These are phyloP conservation scores for Penicillium simplicissimum DNA, from an alignment of 495 filamentous ascomycete genomes.

Conservation along the genomic window DNA sequence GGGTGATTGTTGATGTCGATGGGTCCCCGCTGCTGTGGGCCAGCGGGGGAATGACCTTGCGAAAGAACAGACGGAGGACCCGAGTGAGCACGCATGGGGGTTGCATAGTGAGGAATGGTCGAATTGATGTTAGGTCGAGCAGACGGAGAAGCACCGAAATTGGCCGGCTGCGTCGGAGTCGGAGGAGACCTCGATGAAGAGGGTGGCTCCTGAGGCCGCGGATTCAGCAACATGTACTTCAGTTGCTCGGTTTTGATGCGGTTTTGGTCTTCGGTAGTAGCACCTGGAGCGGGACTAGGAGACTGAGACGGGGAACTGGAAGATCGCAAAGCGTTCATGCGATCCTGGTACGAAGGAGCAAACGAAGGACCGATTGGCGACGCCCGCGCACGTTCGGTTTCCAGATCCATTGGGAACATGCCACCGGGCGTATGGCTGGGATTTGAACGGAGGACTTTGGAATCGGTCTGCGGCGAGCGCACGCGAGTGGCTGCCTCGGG, in stretches of 20 bases:
- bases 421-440: slow-evolving; percentile 46
- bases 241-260: slow-evolving; percentile 48
- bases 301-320: slow-evolving; percentile 26
- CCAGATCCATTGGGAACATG: slow-evolving; percentile 68
- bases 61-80: slow-evolving; percentile 35
- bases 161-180: slow-evolving; percentile 6
- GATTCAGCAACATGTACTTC: slow-evolving; percentile 50
- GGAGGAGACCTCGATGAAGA: slow-evolving; percentile 32
- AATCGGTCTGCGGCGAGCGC: slow-evolving; percentile 41
- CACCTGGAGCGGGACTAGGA: slow-evolving; percentile 7
- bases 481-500: slow-evolving; percentile 41
- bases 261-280: slow-evolving; percentile 42
- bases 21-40: slow-evolving; percentile 14
- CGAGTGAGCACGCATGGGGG: slow-evolving; percentile 39
- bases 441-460: slow-evolving; percentile 22
- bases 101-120: slow-evolving; percentile 38
- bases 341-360: slow-evolving; percentile 65
- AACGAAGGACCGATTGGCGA: slow-evolving; percentile 62
- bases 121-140: slow-evolving; percentile 20
- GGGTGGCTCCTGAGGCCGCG: slow-evolving; percentile 42
- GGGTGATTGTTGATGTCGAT: not conserved
- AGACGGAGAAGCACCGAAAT: slow-evolving; percentile 17
- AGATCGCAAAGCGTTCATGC: slow-evolving; percentile 58
- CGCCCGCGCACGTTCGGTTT: slow-evolving; percentile 43
- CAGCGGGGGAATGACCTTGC: slow-evolving; percentile 13